These are phyloP conservation scores for Candida corydali DNA, from an alignment of 805 yeast genomes.

Conservation along the genomic window DNA sequence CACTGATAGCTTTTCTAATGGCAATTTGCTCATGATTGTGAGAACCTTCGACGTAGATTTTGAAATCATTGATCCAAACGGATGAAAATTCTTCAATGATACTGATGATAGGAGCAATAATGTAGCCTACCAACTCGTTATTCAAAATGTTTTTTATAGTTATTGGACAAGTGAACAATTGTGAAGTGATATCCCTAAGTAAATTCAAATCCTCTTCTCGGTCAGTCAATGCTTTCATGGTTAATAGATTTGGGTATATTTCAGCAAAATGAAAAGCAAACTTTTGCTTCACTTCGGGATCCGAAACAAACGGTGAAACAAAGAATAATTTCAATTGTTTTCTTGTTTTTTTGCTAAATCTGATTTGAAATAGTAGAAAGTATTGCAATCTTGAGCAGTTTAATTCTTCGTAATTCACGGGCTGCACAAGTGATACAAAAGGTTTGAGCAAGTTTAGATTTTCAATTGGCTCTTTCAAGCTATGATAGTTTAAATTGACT, in stretches of 20 bases:
- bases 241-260: slow-evolving; percentile 49
- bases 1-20: slow-evolving; percentile 24
- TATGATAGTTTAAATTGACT: slow-evolving; percentile 18
- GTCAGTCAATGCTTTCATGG: slow-evolving; percentile 45
- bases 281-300: slow-evolving; percentile 40
- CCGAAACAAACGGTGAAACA: slow-evolving; percentile 54
- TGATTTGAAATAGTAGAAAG: slow-evolving; percentile 53
- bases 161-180: slow-evolving; percentile 42
- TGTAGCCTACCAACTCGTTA: slow-evolving; percentile 34
- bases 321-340: slow-evolving; percentile 44
- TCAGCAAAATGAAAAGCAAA: slow-evolving; percentile 53
- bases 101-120: slow-evolving; percentile 45
- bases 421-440: slow-evolving; percentile 12
- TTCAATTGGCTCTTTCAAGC: slow-evolving; percentile 12
- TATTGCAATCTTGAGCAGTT: slow-evolving; percentile 52
- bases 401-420: slow-evolving; percentile 16
- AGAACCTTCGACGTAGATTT: slow-evolving; percentile 23
- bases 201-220: slow-evolving; percentile 45
- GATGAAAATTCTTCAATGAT: slow-evolving; percentile 28
- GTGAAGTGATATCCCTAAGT: slow-evolving; percentile 30
- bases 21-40: slow-evolving; percentile 12
- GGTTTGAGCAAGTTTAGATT: slow-evolving; percentile 15
- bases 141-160: slow-evolving; percentile 38
- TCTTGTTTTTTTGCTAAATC: slow-evolving; percentile 53
- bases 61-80: slow-evolving; percentile 28